phyloP scores from a whole-genome alignment of 306 rosid genomes.

The Urtica urens region DNA sequence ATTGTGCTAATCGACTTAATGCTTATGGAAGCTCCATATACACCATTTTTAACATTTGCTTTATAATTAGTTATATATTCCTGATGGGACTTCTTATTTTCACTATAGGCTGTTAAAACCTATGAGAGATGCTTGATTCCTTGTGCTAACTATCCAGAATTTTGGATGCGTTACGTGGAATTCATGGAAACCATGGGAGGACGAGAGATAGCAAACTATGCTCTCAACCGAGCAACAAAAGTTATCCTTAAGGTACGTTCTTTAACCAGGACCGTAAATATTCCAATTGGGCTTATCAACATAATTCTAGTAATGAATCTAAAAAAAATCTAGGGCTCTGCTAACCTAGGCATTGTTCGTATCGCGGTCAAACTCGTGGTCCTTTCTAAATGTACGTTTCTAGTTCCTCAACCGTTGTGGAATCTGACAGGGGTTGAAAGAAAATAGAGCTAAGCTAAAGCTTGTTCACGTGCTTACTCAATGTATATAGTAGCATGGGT shows the following conservation, averaged over 20 bases:
- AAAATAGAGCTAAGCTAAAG: too few species aligned
- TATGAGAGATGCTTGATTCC: slow-evolving; percentile 88
- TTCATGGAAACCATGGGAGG: slow-evolving; percentile 87
- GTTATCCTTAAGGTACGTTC: slow-evolving; percentile 56
- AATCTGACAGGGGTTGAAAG: too few species aligned
- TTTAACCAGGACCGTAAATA: neutral
- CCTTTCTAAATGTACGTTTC: too few species aligned
- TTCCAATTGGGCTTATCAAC: neutral
- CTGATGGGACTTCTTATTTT: slow-evolving; percentile 12
- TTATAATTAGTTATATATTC: neutral
- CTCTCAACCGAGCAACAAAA: slow-evolving; percentile 76
- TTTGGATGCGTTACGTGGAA: slow-evolving; percentile 87
- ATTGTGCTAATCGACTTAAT: slow-evolving; percentile 22
- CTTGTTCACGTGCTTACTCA: too few species aligned
- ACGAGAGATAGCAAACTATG: slow-evolving; percentile 75
- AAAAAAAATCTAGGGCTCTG: neutral
- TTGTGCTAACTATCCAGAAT: slow-evolving; percentile 86
- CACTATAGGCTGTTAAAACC: slow-evolving; percentile 62
- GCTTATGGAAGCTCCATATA: slow-evolving; percentile 10
- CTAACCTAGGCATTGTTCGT: too few species aligned
- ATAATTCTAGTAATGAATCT: too few species aligned
- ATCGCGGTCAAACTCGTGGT: neutral
- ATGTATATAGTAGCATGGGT: too few species aligned
- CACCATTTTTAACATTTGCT: neutral
- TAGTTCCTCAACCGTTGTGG: too few species aligned